Evolutionary conservation across 139 green algal genomes (phyloP), one percentile per base, ranked within the genome.

Genomic region (Prasinococcaceae sp.): DNA sequence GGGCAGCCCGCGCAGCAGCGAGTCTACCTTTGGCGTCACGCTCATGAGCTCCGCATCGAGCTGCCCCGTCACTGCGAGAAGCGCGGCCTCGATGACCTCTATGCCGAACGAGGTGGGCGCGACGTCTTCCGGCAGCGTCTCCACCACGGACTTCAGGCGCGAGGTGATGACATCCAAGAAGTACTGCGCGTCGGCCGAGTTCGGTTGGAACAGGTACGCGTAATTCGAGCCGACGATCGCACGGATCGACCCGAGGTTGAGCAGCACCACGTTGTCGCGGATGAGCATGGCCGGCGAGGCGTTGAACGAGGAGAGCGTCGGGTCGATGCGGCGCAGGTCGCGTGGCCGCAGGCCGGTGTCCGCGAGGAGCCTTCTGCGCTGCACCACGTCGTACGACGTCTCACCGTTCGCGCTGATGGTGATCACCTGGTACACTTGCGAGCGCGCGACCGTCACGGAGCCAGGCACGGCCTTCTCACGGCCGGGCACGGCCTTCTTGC

Each of bases 311-410:
- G n/a, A 17, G n/a, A 93, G 69, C 3, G 76, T 75, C 12, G 83
- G 84, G 64, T 96, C 87, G 29, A 96, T 85, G 24, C 84, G 76
- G 9, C 87, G 70, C 45, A 96, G 55, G 58, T 96, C 87, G 5
- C 87, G 81, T 23, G 86, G 87, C 74, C 86, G 77, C 63, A 96
- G 61, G 4, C 68, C 43, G 65, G 92, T 70, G 24, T 77, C 67
- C 0, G 83, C 57, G 16, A 94, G 72, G 48, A 96, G 58, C 61
- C 94, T 83, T 5, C 87, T 65, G 2, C 86, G 73, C 58, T 72
- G 65, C 26, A 88, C 16, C 6, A 27, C 10, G 25, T 50, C 36
- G 22, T 38, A 30, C 23, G 38, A 55, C 28, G 38, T 19, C 27
- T 17, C 9, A 42, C 22, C 24, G 4, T 20, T 10, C 8, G 19